These are phyloP conservation scores for Candida maris DNA, from an alignment of 805 yeast species.

Conservation along the genomic window DNA sequence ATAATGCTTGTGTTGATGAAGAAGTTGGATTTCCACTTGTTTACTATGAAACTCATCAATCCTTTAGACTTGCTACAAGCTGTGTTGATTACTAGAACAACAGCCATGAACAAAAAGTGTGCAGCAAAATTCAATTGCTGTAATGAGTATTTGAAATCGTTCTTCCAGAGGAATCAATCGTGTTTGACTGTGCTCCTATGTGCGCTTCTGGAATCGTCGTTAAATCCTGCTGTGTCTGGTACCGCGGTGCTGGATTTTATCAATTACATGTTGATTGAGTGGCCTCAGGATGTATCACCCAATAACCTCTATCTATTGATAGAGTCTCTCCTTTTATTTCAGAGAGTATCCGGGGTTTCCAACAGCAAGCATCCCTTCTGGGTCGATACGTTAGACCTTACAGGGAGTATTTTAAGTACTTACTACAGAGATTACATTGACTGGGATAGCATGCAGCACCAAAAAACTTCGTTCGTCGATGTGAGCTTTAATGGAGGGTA, in stretches of 20 bases:
- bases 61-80: conserved; percentile 3
- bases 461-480: conserved; percentile 3
- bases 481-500: conserved; percentile 7
- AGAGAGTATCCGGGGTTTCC: conserved; percentile 6
- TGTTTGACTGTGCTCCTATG: conserved; percentile 14
- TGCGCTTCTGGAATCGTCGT: conserved; percentile 8
- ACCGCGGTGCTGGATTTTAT: conserved; percentile 21
- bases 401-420: conserved; percentile 19
- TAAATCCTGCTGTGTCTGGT: conserved; percentile 1
- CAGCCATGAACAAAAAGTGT: conserved; percentile 6
- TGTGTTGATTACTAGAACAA: conserved; percentile 5
- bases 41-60: conserved; percentile 4
- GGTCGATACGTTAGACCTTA: conserved; percentile 21
- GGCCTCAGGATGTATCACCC: conserved; percentile 2
- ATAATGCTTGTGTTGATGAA: conserved; percentile 6
- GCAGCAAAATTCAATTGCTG: conserved; percentile 4
- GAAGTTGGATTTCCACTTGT: conserved; percentile 4
- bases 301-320: conserved; percentile 16
- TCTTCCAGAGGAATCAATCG: conserved; percentile 11
- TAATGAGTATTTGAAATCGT: conserved; percentile 13
- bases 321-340: conserved; percentile 14
- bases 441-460: conserved; percentile 6
- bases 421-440: conserved; percentile 16
- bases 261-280: conserved; percentile 22
- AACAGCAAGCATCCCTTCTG: conserved; percentile 4